Evolutionary conservation across 2,329 filamentous ascomycete species (phyloP), one percentile per base, ranked within the genome.

Genomic region (Hymenotorrendiella dingleyae): DNA sequence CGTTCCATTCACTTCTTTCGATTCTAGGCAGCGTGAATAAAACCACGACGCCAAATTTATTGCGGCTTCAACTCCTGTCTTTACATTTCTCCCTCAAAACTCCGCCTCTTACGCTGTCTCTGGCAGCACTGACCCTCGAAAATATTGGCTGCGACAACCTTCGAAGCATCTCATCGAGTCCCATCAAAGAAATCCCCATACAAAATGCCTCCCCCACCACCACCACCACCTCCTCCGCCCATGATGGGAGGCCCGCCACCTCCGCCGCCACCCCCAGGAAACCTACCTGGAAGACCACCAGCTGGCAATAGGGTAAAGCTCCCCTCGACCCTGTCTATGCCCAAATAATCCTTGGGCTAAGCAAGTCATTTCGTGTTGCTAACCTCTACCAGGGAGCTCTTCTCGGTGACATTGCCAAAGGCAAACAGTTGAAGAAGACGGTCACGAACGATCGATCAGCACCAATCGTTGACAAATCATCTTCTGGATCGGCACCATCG

Each of bases 371-470:
- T 45, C 46, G 42, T 17, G 17, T 40, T 53, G 47, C 57, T 61
- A 52, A 61, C 34, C 12, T 32, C 34, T 46, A 19, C 33, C 56
- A 97, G 91, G 84, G 84, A 56, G 90, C 91, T 42, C 74, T 98
- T 26, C 77, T 97, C 33, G 76, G 80, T 59, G 91, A 97, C 64
- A 98, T 98, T 55, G 70, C 72, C 53, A 94, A 94, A 64, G 93
- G 91, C 52, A 74, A 69, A 54, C 69, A 71, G 48, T 73, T 97
- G 46, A 95, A 85, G 67, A 96, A 95, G 65, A 74, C 87, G 23
- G 82, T 88, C 43, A 86, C 90, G 54, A 96, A 97, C 66, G 91
- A 97, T 64, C 82, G 91, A 64, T 96, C 90, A 17, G 87, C 87
- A 6, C 91, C 91, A 1, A 57, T 76, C 38, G 64, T 96, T 43